phyloP scores from a whole-genome alignment of 164 flowering plant species.

The Berberis vulgaris region DNA sequence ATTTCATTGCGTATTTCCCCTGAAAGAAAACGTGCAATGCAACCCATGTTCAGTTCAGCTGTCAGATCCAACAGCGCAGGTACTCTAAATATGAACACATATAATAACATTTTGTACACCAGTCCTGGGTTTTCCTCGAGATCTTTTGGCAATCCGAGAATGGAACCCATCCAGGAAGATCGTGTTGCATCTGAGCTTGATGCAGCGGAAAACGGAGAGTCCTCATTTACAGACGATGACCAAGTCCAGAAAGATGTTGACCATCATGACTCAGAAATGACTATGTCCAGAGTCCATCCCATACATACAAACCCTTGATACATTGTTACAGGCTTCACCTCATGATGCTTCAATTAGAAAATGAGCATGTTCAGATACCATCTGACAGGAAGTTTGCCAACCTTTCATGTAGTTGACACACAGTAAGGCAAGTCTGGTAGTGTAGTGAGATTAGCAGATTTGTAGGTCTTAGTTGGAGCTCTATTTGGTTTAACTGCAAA shows the following conservation, averaged over 20 bases:
- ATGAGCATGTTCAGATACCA: no score
- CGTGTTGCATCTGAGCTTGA: constrained; percentile 26
- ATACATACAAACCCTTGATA: neutral
- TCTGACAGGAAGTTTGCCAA: no score
- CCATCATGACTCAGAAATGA: constrained; percentile 15
- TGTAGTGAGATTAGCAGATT: no score
- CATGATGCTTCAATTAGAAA: neutral
- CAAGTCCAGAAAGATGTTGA: constrained; percentile 17
- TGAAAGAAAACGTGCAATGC: constrained; percentile 61
- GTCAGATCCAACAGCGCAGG: constrained; percentile 30
- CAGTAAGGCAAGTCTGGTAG: no score
- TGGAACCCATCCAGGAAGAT: constrained; percentile 40
- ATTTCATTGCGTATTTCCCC: constrained; percentile 58
- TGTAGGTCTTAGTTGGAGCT: no score
- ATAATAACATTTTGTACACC: constrained; percentile 24
- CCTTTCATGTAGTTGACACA: no score
- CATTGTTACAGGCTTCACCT: constrained; percentile 8
- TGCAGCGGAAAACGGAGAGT: constrained; percentile 27
- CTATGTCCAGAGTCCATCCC: constrained; percentile 48
- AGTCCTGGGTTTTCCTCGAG: constrained; percentile 30
- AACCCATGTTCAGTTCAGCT: constrained; percentile 72
- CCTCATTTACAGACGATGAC: constrained; percentile 20
- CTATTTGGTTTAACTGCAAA: no score
- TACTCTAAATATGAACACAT: constrained; percentile 26
- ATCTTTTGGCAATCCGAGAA: constrained; percentile 22